These are phyloP conservation scores for Takakia lepidozioides DNA, from an alignment of 225 moss, liverwort and hornwort species.

Conservation along the genomic window DNA sequence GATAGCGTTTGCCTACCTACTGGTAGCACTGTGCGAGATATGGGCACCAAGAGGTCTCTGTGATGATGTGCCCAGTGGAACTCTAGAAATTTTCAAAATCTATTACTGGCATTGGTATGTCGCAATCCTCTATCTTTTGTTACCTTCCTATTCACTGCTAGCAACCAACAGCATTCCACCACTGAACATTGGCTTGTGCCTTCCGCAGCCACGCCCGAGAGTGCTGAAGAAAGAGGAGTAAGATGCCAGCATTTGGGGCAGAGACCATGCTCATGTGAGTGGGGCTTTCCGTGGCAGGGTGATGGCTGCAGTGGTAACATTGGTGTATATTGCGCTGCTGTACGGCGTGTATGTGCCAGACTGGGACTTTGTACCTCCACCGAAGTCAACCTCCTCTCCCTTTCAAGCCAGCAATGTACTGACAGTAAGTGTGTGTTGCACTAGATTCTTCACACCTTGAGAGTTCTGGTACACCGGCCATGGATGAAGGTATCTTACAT, in stretches of 20 bases:
- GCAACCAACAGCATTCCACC: no score
- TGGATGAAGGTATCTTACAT: no score
- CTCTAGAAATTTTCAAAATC: constrained; percentile 24
- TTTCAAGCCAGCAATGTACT: constrained; percentile 13
- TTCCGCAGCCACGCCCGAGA: no score
- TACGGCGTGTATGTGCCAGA: constrained; percentile 54
- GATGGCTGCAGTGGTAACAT: constrained; percentile 23
- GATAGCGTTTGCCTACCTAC: constrained; percentile 49
- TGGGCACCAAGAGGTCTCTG: constrained; percentile 28
- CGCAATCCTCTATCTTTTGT: no score
- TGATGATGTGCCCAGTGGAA: constrained; percentile 21
- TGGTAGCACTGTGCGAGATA: constrained; percentile 51
- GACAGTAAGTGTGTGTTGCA: background rate
- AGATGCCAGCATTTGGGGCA: no score
- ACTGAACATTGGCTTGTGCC: no score
- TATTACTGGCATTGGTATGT: constrained; percentile 51
- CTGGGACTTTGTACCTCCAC: constrained; percentile 33
- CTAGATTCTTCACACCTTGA: no score
- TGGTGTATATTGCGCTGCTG: constrained; percentile 35
- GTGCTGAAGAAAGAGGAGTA: no score
- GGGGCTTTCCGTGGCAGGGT: constrained; percentile 32
- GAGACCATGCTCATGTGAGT: constrained; percentile 15
- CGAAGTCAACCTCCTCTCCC: constrained; percentile 13
- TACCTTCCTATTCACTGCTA: no score
- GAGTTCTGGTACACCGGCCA: no score